Base-by-base conservation (phyloP, 768 basidiomycete genomes). In the Suillus lakei region DNA sequence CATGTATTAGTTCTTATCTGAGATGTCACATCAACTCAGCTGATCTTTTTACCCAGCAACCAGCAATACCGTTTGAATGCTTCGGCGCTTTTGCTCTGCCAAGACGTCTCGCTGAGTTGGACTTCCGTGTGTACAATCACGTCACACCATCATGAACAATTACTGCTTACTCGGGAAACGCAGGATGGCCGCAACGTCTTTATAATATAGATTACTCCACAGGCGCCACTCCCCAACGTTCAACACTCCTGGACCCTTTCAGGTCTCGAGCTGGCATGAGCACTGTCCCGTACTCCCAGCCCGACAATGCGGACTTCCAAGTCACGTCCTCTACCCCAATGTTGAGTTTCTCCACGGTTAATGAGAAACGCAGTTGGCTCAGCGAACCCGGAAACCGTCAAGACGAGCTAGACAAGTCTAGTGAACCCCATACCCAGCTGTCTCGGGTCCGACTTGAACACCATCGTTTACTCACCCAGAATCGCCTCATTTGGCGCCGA, bases 401-500 rank as follows among this genome's bases (percentile, higher is more conserved):
- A 21, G n/a, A 7, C n/a, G 21, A 44, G 7, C 48, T 50, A 50
- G 13, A 50, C 48, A 26, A 26, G 44, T 46, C 9, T 16, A 18
- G 12, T 10, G 30, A 54, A 54, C 18, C 2, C 3, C 18, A 34
- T 34, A 9, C 10, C 30, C 6, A 53, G 21, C 5, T 30, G 30
- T 53, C 32, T n/a, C 21, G 2, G 21, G 30, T n/a, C 18, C 21
- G 10, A 28, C 26, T 50, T 16, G 48, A 50, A 50, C 48, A 28
- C 15, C 48, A 26, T 26, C 26, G 48, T 21, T 54, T 54, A 32
- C 53, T 32, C 53, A 54, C 53, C 10, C 32, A 5, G 9, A n/a
- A 54, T 32, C 21, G 18, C 30, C 18, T 32, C 18, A 34, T 54
- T 51, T 76, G 72, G 72, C 34, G 58, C 28, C 26, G 9, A 16